phyloP scores from a whole-genome alignment of 2,329 filamentous ascomycete genomes.

The Ophiostoma ulmi region DNA sequence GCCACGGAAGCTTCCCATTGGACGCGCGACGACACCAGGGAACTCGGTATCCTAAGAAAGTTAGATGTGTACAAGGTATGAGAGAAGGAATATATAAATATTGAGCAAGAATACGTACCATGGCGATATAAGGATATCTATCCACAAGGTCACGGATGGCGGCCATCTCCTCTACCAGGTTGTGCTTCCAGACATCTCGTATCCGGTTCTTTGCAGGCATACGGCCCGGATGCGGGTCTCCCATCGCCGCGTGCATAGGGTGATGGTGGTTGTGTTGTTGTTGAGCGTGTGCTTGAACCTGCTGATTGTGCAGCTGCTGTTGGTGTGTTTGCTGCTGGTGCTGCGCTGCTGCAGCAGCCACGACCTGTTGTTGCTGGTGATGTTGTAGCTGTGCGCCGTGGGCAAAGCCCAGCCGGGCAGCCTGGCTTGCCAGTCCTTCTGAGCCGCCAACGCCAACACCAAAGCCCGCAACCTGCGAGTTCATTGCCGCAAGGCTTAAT shows the following conservation, averaged over 20 bases:
- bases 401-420: conserved; percentile 80
- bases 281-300: conserved; percentile 39
- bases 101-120: conserved; percentile 57
- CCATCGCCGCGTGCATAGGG: conserved; percentile 34
- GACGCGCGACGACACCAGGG: conserved; percentile 91
- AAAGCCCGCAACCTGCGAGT: conserved; percentile 42
- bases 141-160: conserved; percentile 76
- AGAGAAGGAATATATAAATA: background rate
- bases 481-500: conserved; percentile 39
- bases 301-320: conserved; percentile 42
- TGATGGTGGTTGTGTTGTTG: conserved; percentile 43
- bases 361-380: conserved; percentile 56
- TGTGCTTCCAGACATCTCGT: conserved; percentile 93
- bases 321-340: conserved; percentile 45
- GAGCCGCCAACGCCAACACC: conserved; percentile 58
- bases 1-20: conserved; percentile 88
- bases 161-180: conserved; percentile 86
- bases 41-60: conserved; percentile 82
- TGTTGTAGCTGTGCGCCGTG: conserved; percentile 59
- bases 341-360: conserved; percentile 44
- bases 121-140: conserved; percentile 91
- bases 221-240: conserved; percentile 51
- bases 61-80: background rate
- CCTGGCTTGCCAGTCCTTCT: conserved; percentile 78
- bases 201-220: conserved; percentile 68